Evolutionary conservation across 2,329 filamentous ascomycete species (phyloP).

Genomic region (Colletotrichum eremochloae): DNA sequence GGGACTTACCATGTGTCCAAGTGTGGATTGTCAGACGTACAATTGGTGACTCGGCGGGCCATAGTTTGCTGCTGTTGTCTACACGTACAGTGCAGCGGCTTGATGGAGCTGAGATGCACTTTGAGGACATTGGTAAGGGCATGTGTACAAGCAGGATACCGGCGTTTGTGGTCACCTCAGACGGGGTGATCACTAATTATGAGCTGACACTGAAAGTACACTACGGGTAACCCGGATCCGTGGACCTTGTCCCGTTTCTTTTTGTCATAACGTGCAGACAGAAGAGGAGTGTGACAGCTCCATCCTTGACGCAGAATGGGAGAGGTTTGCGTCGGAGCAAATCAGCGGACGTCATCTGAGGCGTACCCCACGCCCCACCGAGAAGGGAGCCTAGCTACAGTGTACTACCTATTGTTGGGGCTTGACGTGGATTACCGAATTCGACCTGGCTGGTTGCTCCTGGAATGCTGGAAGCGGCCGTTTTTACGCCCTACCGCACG

Average conservation of each 20-base stretch:
- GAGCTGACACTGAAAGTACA: constrained; percentile 27
- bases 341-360: constrained; percentile 41
- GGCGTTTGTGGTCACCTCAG: constrained; percentile 1
- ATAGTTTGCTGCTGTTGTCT: constrained; percentile 24
- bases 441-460: constrained; percentile 31
- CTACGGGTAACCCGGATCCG: constrained; percentile 21
- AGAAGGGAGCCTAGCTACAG: constrained; percentile 19
- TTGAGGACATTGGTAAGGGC: constrained; percentile 18
- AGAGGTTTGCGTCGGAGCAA: constrained; percentile 37
- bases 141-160: constrained; percentile 28
- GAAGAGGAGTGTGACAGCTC: constrained; percentile 40
- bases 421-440: constrained; percentile 42
- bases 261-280: constrained; percentile 44
- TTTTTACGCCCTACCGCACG: constrained; percentile 10
- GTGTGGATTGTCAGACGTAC: constrained; percentile 35
- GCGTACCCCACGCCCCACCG: constrained; percentile 41
- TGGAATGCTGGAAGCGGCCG: constrained; percentile 39
- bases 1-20: constrained; percentile 20
- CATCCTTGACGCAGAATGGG: constrained; percentile 42
- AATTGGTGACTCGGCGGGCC: constrained; percentile 32
- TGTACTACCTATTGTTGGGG: constrained; percentile 24
- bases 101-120: constrained; percentile 26
- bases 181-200: constrained; percentile 4
- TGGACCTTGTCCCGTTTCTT: constrained; percentile 34
- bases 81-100: constrained; percentile 26